Base-by-base conservation (phyloP, 2,329 filamentous ascomycete species). In the Alternaria rosae region DNA sequence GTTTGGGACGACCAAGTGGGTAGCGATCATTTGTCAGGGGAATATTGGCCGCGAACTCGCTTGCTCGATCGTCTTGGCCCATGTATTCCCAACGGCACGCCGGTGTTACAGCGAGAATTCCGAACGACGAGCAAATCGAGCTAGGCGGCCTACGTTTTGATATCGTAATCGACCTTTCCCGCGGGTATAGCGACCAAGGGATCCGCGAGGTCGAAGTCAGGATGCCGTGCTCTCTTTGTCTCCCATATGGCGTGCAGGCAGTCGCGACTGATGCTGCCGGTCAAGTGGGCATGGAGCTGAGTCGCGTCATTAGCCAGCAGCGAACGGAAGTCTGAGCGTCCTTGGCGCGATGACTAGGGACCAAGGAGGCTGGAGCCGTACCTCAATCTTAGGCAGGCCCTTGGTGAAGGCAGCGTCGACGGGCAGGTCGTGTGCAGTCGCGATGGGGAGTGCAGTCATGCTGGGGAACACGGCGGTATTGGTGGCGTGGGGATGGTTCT, bases 231-330 rank as follows among this genome's bases (percentile, higher is more conserved):
- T 61, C 85, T 87, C 75, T 89, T 91, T 57, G 78, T 77, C 50
- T 81, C 70, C 91, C 92, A 95, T 74, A 94, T 88, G 38, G 92
- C 86, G 73, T 93, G 91, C 2, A 95, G 86, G 63, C 87, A 89
- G 70, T 87, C 81, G 30, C 90, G 87, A 73, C 87, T 90, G 76
- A 95, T 92, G 77, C 90, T 93, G 55, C 92, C 92, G 42, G 88
- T 92, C 45, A 95, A 84, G 78, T 95, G 92, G 64, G 92, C 92
- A 72, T 95, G 92, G 55, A 94, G 86, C 89, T 93, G 70, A 69
- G 64, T 70, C 44, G 67, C 43, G 55, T 59, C 53, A 60, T 72
- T 71, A 73, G 75, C 70, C 65, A 60, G 69, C 70, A 69, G 67
- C 66, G 65, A 68, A 70, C 67, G 65, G 68, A 70, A 61, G 75